Evolutionary conservation across 495 filamentous ascomycete species (phyloP), one percentile per base, ranked within the genome.

Genomic region (Cladorrhinum samala): DNA sequence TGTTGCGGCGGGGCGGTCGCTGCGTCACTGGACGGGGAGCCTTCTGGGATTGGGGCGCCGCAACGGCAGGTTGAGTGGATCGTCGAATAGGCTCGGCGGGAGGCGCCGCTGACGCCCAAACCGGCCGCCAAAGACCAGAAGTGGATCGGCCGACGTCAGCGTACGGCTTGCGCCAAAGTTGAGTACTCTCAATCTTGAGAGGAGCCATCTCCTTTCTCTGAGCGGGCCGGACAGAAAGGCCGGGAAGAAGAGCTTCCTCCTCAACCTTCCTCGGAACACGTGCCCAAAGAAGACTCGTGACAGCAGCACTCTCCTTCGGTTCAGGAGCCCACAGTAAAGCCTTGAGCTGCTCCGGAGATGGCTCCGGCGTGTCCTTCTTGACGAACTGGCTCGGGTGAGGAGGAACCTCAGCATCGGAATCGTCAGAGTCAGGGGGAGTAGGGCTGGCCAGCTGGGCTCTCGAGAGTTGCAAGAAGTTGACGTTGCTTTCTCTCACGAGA

Each of bases 1-100:
- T 77, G 59, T 68, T 75, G 41, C 68, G 78, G 23, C 77, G 71
- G 17, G 69, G 70, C 11, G 78, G 78, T 4, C 72, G 67, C 42
- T 70, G 71, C 2, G 71, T 74, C 36, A 69, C 52, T 13, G 66
- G 72, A 33, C 69, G 74, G 24, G 67, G 59, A 0, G 62, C 43
- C 52, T 61, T 69, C 20, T 63, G 65, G 24, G 60, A 52, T 17
- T 53, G 52, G 1, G 64, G 19, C 7, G 55, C 40, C 9, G 53
- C 37, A n/a, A 49, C 46, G 33, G 58, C 46, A 8, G 43, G 25
- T 50, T 69, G 68, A 20, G 65, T 50, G 13, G 55, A 55, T 0
- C 30, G 39, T 8, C 54, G 61, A 20, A 65, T 33, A n/a, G 61
- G 52, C 14, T 65, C 63, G 11, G 69, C 72, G 1, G 73, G 70